These are phyloP conservation scores for Floccularia luteovirens DNA, from an alignment of 768 basidiomycete genomes.

Conservation along the genomic window DNA sequence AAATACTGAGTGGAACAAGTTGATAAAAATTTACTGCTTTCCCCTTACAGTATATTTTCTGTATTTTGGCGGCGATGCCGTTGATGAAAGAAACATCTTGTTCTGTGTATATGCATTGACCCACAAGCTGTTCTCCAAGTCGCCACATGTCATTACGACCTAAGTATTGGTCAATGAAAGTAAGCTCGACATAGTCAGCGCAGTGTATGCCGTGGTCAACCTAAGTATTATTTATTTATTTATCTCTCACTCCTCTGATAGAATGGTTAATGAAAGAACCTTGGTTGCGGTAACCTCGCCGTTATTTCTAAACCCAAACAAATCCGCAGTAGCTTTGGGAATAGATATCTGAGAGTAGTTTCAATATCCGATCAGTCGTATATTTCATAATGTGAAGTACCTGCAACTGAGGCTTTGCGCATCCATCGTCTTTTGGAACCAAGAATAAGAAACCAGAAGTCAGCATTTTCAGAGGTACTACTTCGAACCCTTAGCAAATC, in stretches of 20 bases:
- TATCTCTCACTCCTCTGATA: neutral
- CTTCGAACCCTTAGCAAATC: constrained; percentile 57
- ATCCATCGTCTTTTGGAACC: constrained; percentile 57
- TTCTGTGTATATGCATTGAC: constrained; percentile 73
- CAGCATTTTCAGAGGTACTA: constrained; percentile 28
- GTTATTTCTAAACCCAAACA: constrained; percentile 64
- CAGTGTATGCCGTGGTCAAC: constrained; percentile 56
- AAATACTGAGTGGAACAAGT: constrained; percentile 1
- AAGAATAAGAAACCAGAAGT: constrained; percentile 51
- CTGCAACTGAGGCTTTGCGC: constrained; percentile 58
- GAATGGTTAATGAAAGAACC: constrained; percentile 16
- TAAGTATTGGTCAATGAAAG: constrained; percentile 92
- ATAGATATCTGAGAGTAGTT: constrained; percentile 56
- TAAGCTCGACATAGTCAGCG: constrained; percentile 81
- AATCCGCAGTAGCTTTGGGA: constrained; percentile 63
- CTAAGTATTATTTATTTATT: constrained; percentile 24
- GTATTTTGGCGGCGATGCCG: constrained; percentile 74
- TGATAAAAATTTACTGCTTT: constrained; percentile 38
- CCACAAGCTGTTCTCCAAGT: constrained; percentile 72
- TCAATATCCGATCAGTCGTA: neutral
- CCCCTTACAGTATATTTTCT: constrained; percentile 63
- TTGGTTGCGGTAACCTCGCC: constrained; percentile 67
- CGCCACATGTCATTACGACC: constrained; percentile 98
- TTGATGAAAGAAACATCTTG: constrained; percentile 87
- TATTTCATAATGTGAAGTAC: constrained; percentile 16